These are phyloP conservation scores for Leccinum aurantiacum DNA, from an alignment of 768 basidiomycete species.

Conservation along the genomic window DNA sequence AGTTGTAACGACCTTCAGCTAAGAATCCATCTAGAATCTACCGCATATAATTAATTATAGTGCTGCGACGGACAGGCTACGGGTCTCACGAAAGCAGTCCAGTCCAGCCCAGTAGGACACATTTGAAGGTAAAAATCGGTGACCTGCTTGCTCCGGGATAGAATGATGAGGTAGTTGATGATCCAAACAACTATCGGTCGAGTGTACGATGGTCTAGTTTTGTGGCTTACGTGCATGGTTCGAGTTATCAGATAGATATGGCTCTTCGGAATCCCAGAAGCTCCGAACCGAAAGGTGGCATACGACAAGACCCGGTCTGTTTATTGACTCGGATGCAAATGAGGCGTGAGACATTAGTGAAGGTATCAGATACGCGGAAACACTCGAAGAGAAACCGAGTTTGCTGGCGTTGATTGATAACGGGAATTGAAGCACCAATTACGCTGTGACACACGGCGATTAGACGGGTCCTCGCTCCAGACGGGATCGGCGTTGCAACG, in stretches of 20 bases:
- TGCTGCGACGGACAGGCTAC: slow-evolving; percentile 90
- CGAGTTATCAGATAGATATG: slow-evolving; percentile 28
- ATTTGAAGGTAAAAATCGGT: slow-evolving; percentile 98
- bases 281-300: slow-evolving; percentile 71
- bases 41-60: slow-evolving; percentile 38
- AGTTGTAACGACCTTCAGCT: not conserved
- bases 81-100: slow-evolving; percentile 77
- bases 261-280: slow-evolving; percentile 30
- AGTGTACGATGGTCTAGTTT: slow-evolving; percentile 26
- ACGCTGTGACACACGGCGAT: slow-evolving; percentile 85
- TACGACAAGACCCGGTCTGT: slow-evolving; percentile 86
- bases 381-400: slow-evolving; percentile 54
- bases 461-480: slow-evolving; percentile 71
- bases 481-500: slow-evolving; percentile 88
- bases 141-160: slow-evolving; percentile 77
- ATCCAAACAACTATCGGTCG: slow-evolving; percentile 70
- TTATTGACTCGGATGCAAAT: slow-evolving; percentile 87
- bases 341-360: slow-evolving; percentile 92
- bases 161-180: slow-evolving; percentile 89
- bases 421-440: slow-evolving; percentile 83
- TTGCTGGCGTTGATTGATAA: slow-evolving; percentile 1
- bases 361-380: slow-evolving; percentile 84
- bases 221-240: not conserved
- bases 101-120: slow-evolving; percentile 80
- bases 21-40: not conserved